Evolutionary conservation across 2,329 filamentous ascomycete genomes (phyloP), one percentile per base, ranked within the genome.

Genomic region (Amphichorda felina): DNA sequence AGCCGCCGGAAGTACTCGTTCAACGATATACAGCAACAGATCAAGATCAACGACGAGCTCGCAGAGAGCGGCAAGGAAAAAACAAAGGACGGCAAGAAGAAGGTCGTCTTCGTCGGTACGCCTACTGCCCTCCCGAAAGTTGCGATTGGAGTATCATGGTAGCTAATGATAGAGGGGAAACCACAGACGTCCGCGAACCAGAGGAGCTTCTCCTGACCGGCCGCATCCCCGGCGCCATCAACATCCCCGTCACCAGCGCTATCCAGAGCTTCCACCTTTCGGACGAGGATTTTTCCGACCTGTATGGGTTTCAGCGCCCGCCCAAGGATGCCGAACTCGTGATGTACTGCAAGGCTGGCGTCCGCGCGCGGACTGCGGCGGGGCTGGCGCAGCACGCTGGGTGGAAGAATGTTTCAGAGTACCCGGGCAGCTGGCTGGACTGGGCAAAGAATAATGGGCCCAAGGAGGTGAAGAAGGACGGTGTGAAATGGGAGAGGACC

Each of bases 341-440:
- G 4, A 91, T 96, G 50, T 96, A 94, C 58, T 98, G 91, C 62
- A 93, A 86, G 63, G 79, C 88, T 0, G 91, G 91, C 2, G 84
- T 96, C 43, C 69, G 91, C 52, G 86, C 84, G 46, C 66, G 69
- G 31, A 74, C 82, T 1, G 88, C 88, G 6, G 87, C 87, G 6
- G 68, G 72, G 43, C 57, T 95, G 55, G 91, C 91, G 21, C 65
- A 67, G 47, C 71, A 82, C 51, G 80, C 78, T 2, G 89, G 89
- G 8, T 96, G 83, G 69, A 58, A 61, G 33, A 72, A 69, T 7
- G 74, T 83, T 0, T 75, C 74, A 15, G 82, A 87, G 60, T 89
- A 85, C 50, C 63, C 68, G 2, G 83, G 82, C 2, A 83, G 78
- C 52, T 88, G 79, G 80, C 33, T 83, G 43, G 89, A 96, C 53